phyloP scores from a whole-genome alignment of 306 rosid species.

The Cicer judaicum region DNA sequence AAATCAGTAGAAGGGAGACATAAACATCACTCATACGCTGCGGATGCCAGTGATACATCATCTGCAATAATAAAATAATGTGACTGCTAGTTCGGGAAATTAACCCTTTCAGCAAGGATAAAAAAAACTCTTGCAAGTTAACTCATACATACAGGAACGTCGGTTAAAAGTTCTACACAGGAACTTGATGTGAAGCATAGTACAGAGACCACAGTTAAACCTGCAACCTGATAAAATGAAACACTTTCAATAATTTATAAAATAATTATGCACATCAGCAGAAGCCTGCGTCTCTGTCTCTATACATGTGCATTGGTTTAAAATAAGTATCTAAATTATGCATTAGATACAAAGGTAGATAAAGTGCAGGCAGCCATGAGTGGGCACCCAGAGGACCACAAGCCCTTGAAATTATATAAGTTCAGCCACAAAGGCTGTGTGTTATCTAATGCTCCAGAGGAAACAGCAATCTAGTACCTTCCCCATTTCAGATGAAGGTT shows the following conservation, averaged over 20 bases:
- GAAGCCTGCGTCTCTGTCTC: neutral
- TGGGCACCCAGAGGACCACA: slow-evolving; percentile 1
- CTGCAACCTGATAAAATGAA: slow-evolving; percentile 76
- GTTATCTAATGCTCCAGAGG: slow-evolving; percentile 16
- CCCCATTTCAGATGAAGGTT: slow-evolving; percentile 83
- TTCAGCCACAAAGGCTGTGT: slow-evolving; percentile 19
- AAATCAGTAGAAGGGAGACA: slow-evolving; percentile 65
- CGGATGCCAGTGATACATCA: slow-evolving; percentile 65
- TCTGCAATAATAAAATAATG: slow-evolving; percentile 62
- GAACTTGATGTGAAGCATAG: slow-evolving; percentile 84
- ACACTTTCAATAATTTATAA: slow-evolving; percentile 27
- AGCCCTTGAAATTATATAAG: slow-evolving; percentile 7
- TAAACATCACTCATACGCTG: slow-evolving; percentile 53
- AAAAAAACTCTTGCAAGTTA: slow-evolving; percentile 24
- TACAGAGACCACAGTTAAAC: slow-evolving; percentile 79
- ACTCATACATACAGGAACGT: slow-evolving; percentile 72
- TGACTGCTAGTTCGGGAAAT: slow-evolving; percentile 45
- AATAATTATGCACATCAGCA: slow-evolving; percentile 11
- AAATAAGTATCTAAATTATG: slow-evolving; percentile 19
- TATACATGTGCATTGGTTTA: neutral
- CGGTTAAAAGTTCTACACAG: slow-evolving; percentile 73
- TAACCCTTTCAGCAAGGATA: slow-evolving; percentile 26
- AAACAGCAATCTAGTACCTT: slow-evolving; percentile 62
- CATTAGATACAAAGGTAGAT: slow-evolving; percentile 23
- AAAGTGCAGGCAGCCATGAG: slow-evolving; percentile 38